Percentiles rank a stretch among this genome's conserved stretches.
These are phyloP conservation scores for Primulina eburnea DNA, from an alignment of 257 asterid species.

Conservation along the genomic window DNA sequence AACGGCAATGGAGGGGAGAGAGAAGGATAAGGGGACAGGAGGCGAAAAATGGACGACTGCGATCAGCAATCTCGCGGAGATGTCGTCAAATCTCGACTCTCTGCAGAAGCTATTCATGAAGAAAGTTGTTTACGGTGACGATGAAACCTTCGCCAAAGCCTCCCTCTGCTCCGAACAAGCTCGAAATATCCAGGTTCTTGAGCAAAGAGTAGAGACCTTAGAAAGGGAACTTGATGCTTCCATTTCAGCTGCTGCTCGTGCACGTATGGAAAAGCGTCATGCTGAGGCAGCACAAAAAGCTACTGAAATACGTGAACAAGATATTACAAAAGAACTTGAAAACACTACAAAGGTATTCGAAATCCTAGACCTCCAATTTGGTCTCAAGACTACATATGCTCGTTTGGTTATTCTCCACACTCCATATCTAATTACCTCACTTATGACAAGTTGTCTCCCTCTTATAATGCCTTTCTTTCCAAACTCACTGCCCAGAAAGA, in stretches of 20 bases:
- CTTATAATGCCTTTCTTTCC: no score
- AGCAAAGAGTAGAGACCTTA: slow-evolving; percentile 88
- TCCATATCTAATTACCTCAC: no score
- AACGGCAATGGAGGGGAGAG: slow-evolving; percentile 47
- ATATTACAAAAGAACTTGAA: slow-evolving; percentile 80
- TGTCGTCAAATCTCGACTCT: slow-evolving; percentile 73
- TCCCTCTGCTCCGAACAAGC: slow-evolving; percentile 84
- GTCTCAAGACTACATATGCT: no score
- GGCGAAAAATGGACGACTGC: slow-evolving; percentile 89
- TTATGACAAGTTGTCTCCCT: no score
- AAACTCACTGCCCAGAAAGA: no score
- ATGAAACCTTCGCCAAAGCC: slow-evolving; percentile 83
- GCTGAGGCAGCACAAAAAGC: slow-evolving; percentile 91
- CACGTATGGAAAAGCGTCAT: slow-evolving; percentile 87
- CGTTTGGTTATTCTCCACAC: no score
- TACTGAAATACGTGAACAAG: slow-evolving; percentile 78
- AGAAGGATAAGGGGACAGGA: slow-evolving; percentile 52
- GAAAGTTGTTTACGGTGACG: slow-evolving; percentile 87
- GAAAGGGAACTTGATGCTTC: slow-evolving; percentile 92
- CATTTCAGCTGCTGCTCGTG: slow-evolving; percentile 93
- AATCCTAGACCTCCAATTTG: no score
- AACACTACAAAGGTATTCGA: slow-evolving; percentile 98
- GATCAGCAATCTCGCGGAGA: slow-evolving; percentile 76
- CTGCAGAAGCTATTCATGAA: slow-evolving; percentile 67
- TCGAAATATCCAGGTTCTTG: slow-evolving; percentile 92